Evolutionary conservation across 371 early-diverging fungal species (phyloP).

Genomic region (Dinochytrium kinnereticum): DNA sequence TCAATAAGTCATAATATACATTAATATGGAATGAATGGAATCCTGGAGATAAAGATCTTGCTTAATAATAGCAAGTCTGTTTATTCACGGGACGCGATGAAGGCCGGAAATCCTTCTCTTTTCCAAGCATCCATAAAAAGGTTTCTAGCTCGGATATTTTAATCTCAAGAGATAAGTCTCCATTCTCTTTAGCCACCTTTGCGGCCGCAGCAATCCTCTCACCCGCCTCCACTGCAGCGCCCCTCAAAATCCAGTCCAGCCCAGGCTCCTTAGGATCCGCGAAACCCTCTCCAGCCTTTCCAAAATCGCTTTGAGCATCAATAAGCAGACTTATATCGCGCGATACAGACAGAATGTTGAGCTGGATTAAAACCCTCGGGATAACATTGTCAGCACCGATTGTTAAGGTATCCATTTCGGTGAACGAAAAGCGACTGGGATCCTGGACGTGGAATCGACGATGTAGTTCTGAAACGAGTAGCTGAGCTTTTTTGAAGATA

Average conservation of each 20-base stretch:
- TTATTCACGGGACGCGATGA: background rate
- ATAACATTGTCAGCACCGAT: constrained; percentile 78
- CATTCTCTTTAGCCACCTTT: background rate
- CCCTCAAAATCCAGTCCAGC: constrained; percentile 58
- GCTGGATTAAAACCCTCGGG: constrained; percentile 64
- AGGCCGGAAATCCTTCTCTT: background rate
- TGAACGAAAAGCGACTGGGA: constrained; percentile 61
- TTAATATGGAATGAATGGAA: no score
- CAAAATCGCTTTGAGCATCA: constrained; percentile 54
- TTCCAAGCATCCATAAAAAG: constrained; percentile 9
- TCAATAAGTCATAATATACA: background rate
- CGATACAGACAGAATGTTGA: constrained; percentile 50
- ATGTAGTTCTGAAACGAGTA: constrained; percentile 63
- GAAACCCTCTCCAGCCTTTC: no score
- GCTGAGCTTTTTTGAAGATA: constrained; percentile 70
- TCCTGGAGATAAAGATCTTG: no score
- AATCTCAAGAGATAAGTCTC: background rate
- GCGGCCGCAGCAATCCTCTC: constrained; percentile 53
- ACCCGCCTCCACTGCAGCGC: constrained; percentile 72
- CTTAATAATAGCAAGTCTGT: background rate
- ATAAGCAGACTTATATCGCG: constrained; percentile 59
- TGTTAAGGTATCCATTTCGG: constrained; percentile 66
- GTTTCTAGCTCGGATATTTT: background rate
- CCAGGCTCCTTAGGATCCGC: constrained; percentile 46
- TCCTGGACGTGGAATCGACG: constrained; percentile 53